Evolutionary conservation across 768 basidiomycete species (phyloP), one percentile per base, ranked within the genome.

Genomic region (Tremella fuciformis): DNA sequence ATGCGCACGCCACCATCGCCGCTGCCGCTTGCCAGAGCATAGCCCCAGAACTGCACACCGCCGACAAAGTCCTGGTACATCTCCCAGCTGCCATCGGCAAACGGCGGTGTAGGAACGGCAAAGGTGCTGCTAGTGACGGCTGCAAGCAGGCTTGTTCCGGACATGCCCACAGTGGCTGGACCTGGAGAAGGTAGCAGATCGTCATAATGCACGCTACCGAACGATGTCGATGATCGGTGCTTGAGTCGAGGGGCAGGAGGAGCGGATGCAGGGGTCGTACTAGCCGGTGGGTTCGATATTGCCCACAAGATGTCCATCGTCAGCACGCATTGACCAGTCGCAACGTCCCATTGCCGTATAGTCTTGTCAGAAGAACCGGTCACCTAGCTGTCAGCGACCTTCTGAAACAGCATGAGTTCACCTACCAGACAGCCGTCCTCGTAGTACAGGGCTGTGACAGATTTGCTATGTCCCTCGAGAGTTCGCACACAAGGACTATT

Each of bases 251-350:
- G 72, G 42, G 57, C 60, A 18, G 37, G 42, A 19, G 54, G 58
- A 8, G 64, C 48, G 18, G 51, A 13, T 53, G 65, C 26, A 11
- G 57, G 58, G 13, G 60, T 47, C 15, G 59, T 63, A 34, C 29
- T 34, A 15, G 57, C 51, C 13, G 75, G 67, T 6, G 86, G 86
- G 77, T 98, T 94, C 9, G 91, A 91, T 66, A 98, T 94, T 1
- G 94, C 96, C 96, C 96, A 99, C 22, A 99, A 85, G 63, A 99
- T 96, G 77, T 99, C 96, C 96, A 99, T 99, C 21, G 94, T 94
- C 81, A 96, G 87, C 47, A 98, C 87, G 77, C 96, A 99, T 81
- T 98, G 96, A 7, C 94, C 96, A 0, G 96, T 98, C 18, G 84
- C 84, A 54, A 98, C 84, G 73, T 98, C 96, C 96, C 96, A 99